Evolutionary conservation across 805 yeast genomes (phyloP).

Genomic region (Hanseniaspora lachancei): DNA sequence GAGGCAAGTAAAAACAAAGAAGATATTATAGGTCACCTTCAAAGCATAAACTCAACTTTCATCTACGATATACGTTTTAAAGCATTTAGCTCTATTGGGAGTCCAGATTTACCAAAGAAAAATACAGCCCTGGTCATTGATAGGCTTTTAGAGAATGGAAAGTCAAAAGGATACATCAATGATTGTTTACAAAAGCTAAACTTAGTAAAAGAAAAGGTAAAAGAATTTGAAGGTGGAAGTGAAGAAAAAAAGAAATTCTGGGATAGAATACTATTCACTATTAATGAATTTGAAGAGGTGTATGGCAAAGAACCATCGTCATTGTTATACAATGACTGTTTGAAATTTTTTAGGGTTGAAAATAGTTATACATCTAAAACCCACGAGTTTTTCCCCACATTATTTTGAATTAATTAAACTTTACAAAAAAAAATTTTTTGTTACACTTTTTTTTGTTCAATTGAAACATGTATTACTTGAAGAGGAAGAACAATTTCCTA

Average conservation of each 20-base stretch:
- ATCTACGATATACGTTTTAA: conserved; percentile 54
- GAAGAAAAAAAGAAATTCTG: neutral
- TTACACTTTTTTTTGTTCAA: neutral
- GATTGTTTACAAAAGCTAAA: neutral
- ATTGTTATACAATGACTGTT: neutral
- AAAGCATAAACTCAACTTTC: conserved; percentile 18
- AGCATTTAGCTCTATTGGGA: conserved; percentile 67
- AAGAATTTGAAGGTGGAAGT: neutral
- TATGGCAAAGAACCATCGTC: neutral
- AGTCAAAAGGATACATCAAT: neutral
- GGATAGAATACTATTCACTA: neutral
- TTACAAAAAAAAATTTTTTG: neutral
- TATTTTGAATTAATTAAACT: neutral
- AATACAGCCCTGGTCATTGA: neutral
- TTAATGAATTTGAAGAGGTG: neutral
- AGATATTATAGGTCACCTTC: conserved; percentile 20
- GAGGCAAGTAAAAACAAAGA: conserved; percentile 17
- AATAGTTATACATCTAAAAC: neutral
- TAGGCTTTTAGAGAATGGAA: neutral
- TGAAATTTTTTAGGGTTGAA: neutral
- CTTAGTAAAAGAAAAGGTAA: neutral
- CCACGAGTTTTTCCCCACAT: conserved; percentile 4
- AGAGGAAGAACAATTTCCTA: neutral
- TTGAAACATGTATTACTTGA: neutral
- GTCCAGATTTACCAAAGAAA: conserved; percentile 47